Percentiles rank a stretch among this genome's conserved stretches.
Conservation (phyloP, 106 monocot species). For the Phalaenopsis equestris region DNA sequence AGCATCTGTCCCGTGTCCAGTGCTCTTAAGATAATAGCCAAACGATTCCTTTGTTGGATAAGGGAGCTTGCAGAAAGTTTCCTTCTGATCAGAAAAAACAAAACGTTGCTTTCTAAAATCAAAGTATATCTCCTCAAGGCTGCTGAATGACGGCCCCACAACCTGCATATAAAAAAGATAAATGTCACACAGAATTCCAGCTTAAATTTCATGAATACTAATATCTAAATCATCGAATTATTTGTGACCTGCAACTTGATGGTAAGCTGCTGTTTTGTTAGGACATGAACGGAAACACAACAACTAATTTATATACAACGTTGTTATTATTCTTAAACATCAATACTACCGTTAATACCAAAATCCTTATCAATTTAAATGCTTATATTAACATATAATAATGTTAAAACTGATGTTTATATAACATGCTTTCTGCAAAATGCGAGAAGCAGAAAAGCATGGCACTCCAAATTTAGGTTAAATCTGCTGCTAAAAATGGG, state of each 20-base stretch:
- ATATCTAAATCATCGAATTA: neutral
- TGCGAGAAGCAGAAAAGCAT: neutral
- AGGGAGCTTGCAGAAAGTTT: slow-evolving; percentile 75
- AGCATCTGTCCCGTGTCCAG: slow-evolving; percentile 89
- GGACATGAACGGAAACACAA: neutral
- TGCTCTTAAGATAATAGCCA: slow-evolving; percentile 74
- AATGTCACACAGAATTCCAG: neutral
- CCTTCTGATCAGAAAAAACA: slow-evolving; percentile 56
- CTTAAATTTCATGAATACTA: neutral
- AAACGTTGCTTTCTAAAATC: slow-evolving; percentile 97
- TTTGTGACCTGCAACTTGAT: neutral
- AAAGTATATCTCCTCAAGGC: slow-evolving; percentile 83
- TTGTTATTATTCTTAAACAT: neutral
- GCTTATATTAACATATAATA: neutral
- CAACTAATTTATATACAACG: neutral
- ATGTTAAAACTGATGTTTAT: neutral
- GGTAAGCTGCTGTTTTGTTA: neutral
- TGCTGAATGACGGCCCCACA: slow-evolving; percentile 31
- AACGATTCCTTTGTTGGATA: slow-evolving; percentile 94
- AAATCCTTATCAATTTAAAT: neutral
- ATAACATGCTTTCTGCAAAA: neutral
- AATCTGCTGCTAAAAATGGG: neutral
- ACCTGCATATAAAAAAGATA: slow-evolving; percentile 26
- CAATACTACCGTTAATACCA: neutral
- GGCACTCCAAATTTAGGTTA: neutral